Evolutionary conservation across 192 early-diverging fungal species (phyloP), one percentile per base, ranked within the genome.

Genomic region (Helicostylum pulchrum): DNA sequence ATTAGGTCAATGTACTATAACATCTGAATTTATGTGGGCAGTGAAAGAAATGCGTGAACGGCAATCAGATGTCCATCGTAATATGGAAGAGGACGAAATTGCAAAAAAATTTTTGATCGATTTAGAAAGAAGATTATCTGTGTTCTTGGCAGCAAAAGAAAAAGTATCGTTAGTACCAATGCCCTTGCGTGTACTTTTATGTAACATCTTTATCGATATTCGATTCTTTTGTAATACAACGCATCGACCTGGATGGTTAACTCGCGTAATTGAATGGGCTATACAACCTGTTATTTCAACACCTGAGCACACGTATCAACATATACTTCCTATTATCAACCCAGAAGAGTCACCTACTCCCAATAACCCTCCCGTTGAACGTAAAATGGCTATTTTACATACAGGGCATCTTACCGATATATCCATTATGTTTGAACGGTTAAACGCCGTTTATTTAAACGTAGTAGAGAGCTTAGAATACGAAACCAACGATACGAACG

Each of bases 81-180:
- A 78, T 46, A 72, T 72, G 61, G 63, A 80, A 59, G 66, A 81
- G 4, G 68, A 80, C 20, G 78, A 79, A 20, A 60, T 76, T 14
- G 83, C 79, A 0, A 85, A 81, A 42, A 85, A 81, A 58, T 85
- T 85, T 34, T 53, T 85, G 39, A 78, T 78, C 49, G 83, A 85
- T 47, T 56, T 85, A 2, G 83, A 85, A 61, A 66, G 72, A 5
- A 72, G 75, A 7, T 64, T 85, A 1, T 71, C 81, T 1, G 67
- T 85, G 21, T 81, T 78, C 51, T 65, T 85, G 19, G 23, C 61
- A 14, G 72, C 76, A 7, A 80, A 80, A 43, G 81, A 85, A 50
- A 83, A 79, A 44, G 66, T 44, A 9, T 68, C 65, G 23, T 58
- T 80, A 14, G 67, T 85, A 7, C 79, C 81, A 0, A 54, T 80